These are phyloP conservation scores for Penicillium brevicompactum DNA, from an alignment of 2,329 filamentous ascomycete species.

Conservation along the genomic window DNA sequence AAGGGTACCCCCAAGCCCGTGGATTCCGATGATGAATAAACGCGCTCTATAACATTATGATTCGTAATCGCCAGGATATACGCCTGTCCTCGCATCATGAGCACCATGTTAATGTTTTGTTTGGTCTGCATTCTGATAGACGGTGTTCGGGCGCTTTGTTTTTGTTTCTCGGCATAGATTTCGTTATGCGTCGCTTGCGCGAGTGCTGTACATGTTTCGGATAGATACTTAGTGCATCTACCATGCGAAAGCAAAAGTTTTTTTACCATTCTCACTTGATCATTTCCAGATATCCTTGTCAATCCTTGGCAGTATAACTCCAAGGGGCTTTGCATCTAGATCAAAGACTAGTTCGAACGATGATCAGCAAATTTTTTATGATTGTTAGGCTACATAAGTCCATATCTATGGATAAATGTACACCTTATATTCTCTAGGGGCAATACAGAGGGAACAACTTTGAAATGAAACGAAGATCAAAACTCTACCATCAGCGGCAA, in stretches of 20 bases:
- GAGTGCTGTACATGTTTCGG: conserved; percentile 12
- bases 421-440: neutral
- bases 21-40: conserved; percentile 74
- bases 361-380: no score
- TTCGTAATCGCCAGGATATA: conserved; percentile 21
- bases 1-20: conserved; percentile 78
- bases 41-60: conserved; percentile 16
- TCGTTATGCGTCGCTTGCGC: neutral
- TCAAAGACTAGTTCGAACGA: no score
- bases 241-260: conserved; percentile 9
- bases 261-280: neutral
- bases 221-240: conserved; percentile 10
- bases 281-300: neutral
- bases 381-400: no score
- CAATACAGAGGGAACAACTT: no score
- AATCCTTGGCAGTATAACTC: no score
- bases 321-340: no score
- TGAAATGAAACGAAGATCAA: conserved; percentile 10
- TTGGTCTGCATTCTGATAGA: conserved; percentile 27
- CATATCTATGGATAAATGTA: neutral
- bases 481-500: conserved; percentile 33
- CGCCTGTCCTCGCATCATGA: conserved; percentile 21
- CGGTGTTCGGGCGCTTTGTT: conserved; percentile 21
- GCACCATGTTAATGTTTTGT: conserved; percentile 18
- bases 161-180: conserved; percentile 5